Base-by-base conservation (phyloP, 179 eudicot species). In the Gypsophila paniculata region DNA sequence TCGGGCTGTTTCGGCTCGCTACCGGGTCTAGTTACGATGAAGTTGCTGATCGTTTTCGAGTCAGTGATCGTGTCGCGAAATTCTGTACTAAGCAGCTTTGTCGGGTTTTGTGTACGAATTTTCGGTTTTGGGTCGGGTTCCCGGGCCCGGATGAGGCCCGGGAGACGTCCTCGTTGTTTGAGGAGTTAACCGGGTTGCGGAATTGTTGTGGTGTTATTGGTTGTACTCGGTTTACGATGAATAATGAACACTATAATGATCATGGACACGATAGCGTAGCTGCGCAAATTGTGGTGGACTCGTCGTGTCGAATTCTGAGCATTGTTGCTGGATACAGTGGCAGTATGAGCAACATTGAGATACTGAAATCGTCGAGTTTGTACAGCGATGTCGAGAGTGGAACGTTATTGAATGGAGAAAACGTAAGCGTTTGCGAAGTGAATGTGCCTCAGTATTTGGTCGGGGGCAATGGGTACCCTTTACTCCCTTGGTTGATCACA, bases 111-210 rank as follows among this genome's bases (percentile, higher is more conserved):
- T 93, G 98, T 63, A 91, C 95, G 2, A 90, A 93, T 70, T 93
- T 85, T 74, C 63, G 97, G 23, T 93, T 91, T 78, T 93, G 97
- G 96, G 90, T 93, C 29, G 91, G 90, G 59, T 93, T 85, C 3
- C 96, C 96, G 0, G 77, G 66, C 75, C 78, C 79, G n/a, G 3
- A 11, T 46, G 95, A 93, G 74, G 67, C 89, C 25, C 72, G 67
- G 17, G 72, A 80, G 0, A 82, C 87, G 8, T 81, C 85, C 0
- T 18, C 76, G 0, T 79, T 36, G 7, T 86, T 90, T 48, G 85
- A 88, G 52, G 17, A 75, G 19, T 67, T 83, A 11, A 75, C 84
- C 9, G 92, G 92, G 1, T 54, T 91, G 11, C 93, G 90, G 4
- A 87, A 89, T 77, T 93, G 98, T 65, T 89, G 97, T 61, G 98